Percentiles rank a stretch among this genome's conserved stretches.
Conservation (phyloP, 208 protist species). For the Zelonia costaricensis region DNA sequence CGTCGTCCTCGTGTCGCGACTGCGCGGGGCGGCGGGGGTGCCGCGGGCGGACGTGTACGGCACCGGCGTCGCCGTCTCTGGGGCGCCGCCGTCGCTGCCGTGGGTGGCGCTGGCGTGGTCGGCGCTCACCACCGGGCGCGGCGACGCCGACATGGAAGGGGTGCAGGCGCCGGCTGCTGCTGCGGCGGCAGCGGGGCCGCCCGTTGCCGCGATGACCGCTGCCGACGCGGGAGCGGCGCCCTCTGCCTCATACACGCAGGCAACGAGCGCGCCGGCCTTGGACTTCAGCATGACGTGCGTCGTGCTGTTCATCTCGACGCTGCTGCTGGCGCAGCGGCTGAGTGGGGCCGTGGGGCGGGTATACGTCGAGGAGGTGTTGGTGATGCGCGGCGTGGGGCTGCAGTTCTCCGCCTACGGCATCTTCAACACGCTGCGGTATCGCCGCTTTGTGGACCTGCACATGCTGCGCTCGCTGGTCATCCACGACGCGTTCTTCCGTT, state of each 20-base stretch:
- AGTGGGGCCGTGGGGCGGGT: conserved; percentile 32
- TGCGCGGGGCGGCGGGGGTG: neutral
- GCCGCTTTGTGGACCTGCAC: conserved; percentile 62
- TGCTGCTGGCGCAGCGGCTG: conserved; percentile 41
- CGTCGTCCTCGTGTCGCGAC: conserved; percentile 18
- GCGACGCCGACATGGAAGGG: neutral
- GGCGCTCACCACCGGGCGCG: conserved; percentile 1
- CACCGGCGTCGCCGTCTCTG: neutral
- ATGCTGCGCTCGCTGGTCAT: conserved; percentile 77
- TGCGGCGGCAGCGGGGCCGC: neutral
- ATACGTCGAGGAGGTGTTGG: conserved; percentile 77
- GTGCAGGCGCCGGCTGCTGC: neutral
- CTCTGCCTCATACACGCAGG: conserved; percentile 6
- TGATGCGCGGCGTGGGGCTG: conserved; percentile 76
- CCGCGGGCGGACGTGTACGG: neutral
- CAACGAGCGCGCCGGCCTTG: conserved; percentile 2
- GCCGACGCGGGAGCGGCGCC: neutral
- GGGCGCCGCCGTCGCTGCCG: conserved; percentile 1
- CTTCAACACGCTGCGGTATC: conserved; percentile 48
- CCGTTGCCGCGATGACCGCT: too few relatives aligned
- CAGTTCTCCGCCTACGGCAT: conserved; percentile 74
- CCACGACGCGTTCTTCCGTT: conserved; percentile 83
- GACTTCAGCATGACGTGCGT: conserved; percentile 16
- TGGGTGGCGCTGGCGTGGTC: conserved; percentile 6
- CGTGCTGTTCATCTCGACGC: conserved; percentile 28